phyloP scores from a whole-genome alignment of 352 stramenopile species.

The Phytophthora foliorum region DNA sequence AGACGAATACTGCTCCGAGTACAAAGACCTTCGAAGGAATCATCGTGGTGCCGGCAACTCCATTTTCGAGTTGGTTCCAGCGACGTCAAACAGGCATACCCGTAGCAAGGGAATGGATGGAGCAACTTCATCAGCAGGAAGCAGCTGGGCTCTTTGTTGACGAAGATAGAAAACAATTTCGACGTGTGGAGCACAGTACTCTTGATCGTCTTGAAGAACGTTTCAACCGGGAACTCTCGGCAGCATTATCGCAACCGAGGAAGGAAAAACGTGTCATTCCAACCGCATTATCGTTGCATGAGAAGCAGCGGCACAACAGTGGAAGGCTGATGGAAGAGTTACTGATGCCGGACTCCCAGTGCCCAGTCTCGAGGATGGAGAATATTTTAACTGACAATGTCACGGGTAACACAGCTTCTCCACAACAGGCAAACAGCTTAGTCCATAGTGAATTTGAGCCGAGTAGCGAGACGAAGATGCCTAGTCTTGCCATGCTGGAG shows the following conservation, averaged over 20 bases:
- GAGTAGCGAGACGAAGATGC: background rate
- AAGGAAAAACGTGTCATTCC: background rate
- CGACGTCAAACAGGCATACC: background rate
- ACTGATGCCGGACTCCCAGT: constrained; percentile 4
- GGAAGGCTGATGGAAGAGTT: constrained; percentile 20
- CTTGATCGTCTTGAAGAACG: constrained; percentile 64
- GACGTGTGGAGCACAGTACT: constrained; percentile 55
- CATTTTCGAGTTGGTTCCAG: constrained; percentile 22
- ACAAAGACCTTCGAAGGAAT: constrained; percentile 22
- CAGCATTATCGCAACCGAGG: background rate
- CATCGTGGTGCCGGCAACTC: constrained; percentile 27
- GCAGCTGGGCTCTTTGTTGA: constrained; percentile 58
- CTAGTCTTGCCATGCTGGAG: constrained; percentile 47
- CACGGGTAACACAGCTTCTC: background rate
- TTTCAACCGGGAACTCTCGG: constrained; percentile 43
- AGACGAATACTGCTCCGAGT: background rate
- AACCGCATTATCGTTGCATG: background rate
- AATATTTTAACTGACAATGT: background rate
- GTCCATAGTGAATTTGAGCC: background rate
- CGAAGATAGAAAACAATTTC: constrained; percentile 44
- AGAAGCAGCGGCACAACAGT: background rate
- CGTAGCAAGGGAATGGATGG: constrained; percentile 38
- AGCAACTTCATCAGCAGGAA: constrained; percentile 55
- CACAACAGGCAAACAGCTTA: background rate
- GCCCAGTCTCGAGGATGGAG: background rate